Base-by-base conservation (phyloP, 2,329 filamentous ascomycete genomes). In the Mollisiaceae sp. region DNA sequence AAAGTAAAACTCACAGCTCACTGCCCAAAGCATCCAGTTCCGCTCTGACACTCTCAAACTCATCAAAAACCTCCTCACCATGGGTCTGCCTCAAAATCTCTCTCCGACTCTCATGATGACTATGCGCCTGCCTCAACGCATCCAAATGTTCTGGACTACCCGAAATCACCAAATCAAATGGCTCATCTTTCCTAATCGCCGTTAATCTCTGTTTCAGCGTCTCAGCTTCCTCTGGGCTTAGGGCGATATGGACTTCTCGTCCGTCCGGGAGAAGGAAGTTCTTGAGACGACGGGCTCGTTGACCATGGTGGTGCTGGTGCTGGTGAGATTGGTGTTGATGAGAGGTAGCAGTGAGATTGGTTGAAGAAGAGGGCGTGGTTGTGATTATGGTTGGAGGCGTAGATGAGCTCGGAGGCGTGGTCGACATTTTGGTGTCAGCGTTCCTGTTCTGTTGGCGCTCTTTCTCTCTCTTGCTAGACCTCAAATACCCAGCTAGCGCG, bases 181-280 rank as follows among this genome's bases (percentile, higher is more conserved):
- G 69, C 41, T 62, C 67, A 72, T 75, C 69, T 73, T 74, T 69
- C 27, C 76, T 74, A 12, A 75, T 74, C 20, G 70, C 69, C 4
- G 74, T 72, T 47, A 87, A 79, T 39, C 81, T 80, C 54, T 78
- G 78, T 5, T 80, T 78, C 35, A 88, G 74, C 1, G 73, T 72
- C n/a, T 80, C 78, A 4, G 81, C 80, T 68, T 89, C 85, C 70
- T 86, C 83, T 1, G 86, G 86, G 1, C 79, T 80, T 2, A 82
- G 76, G 8, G 84, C 84, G 60, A 88, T 82, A 62, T 89, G 82
- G 5, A 89, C 79, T 68, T 82, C 81, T 62, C 80, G 81, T 32
- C 87, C 87, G 72, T 84, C 79, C 0, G 86, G 86, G 56, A 83
- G 81, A 2, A 83, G 72, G 65, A 89, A 85, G 65, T 87, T 82